Base-by-base conservation (phyloP, 225 moss, liverwort and hornwort species). In the Pleurozium schreberi region DNA sequence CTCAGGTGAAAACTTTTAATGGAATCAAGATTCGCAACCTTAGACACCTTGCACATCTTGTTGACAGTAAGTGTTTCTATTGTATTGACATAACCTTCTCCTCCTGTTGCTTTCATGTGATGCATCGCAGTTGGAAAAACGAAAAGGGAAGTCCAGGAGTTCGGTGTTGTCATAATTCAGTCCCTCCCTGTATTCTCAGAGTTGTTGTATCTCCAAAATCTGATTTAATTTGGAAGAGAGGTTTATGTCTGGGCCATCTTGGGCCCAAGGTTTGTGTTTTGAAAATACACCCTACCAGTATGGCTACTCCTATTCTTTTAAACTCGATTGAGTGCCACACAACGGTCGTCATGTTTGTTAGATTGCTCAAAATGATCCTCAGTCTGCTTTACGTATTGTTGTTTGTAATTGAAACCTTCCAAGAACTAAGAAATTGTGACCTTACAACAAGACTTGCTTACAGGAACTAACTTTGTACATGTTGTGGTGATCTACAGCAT, bases 21-120 rank as follows among this genome's bases (percentile, higher is more conserved):
- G 98, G 97, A 90, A 92, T 88, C 40, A 97, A 99, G 88, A 92
- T 99, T 84, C 97, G 96, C 74, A 99, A 99, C 86, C 93, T 99
- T 78, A 95, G 92, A 85, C 98, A 99, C 89, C 96, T 99, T 84
- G 98, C 96, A 50, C 95, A 97, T 81, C 94, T 99, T 85, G 96
- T 96, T 92, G 98, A 99, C 94, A 92, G 98, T 99, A 93, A 92
- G 97, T 92, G 45, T n/a, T 81, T 55, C 75, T 85, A 8, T 52
- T 53, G 45, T 31, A 42, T n/a, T 43, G 59, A 20, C 34, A 15
- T 42, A 40, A 42, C 52, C 27, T 34, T 65, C 45, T 61, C 45
- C 45, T 61, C 45, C 61, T 45, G 23, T 23, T 43, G 43, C 45
- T 62, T 81, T 81, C 45, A 62, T 47, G 45, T 81, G 45, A 34